A percentile compares a stretch with the other conserved stretches of the same genome.
phyloP scores from a whole-genome alignment of 345 rosid species.

The Hevea brasiliensis region DNA sequence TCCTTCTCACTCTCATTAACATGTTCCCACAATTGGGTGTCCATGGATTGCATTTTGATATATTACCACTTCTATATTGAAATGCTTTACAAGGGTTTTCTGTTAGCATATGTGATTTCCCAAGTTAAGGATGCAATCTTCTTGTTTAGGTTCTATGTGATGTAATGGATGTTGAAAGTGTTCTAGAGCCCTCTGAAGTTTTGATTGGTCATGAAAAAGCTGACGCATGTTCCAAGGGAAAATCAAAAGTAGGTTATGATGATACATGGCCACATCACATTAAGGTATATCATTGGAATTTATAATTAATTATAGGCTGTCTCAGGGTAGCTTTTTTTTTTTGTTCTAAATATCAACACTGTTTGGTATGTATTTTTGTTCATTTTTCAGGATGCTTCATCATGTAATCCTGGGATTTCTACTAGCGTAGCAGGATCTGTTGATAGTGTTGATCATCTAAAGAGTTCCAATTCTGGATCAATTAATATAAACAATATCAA shows the following conservation, averaged over 20 bases:
- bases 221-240: conserved; percentile 37
- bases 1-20: not conserved
- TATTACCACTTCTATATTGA: not conserved
- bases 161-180: conserved; percentile 33
- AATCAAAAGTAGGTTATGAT: conserved; percentile 30
- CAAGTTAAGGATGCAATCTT: conserved; percentile 9
- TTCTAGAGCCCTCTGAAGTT: conserved; percentile 18
- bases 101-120: not conserved
- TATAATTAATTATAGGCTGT: not conserved
- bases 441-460: conserved; percentile 31
- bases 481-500: conserved; percentile 23
- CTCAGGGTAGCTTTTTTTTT: not conserved
- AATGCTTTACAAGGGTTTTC: not conserved
- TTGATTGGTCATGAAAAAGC: conserved; percentile 19
- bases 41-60: not conserved
- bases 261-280: conserved; percentile 16
- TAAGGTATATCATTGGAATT: conserved; percentile 24
- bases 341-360: not conserved
- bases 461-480: conserved; percentile 35
- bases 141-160: conserved; percentile 30
- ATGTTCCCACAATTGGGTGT: not conserved
- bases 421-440: conserved; percentile 24
- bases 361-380: conserved; percentile 6
- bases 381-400: conserved; percentile 37
- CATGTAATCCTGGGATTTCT: conserved; percentile 30